phyloP scores from a whole-genome alignment of 176 grass and related monocot species.

The Alopecurus myosuroides region DNA sequence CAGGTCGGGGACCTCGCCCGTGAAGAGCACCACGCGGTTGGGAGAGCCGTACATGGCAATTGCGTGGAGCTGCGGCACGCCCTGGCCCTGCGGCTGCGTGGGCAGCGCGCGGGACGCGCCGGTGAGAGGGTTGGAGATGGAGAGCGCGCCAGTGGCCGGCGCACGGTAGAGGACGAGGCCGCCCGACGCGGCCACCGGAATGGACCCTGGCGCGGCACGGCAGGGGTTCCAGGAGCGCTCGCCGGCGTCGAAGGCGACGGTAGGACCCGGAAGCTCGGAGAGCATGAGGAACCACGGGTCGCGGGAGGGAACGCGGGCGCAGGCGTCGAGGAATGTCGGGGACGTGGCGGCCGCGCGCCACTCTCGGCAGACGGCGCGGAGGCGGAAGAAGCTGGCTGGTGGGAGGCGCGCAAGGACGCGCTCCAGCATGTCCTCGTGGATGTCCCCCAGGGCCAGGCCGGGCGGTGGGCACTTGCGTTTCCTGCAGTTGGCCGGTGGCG shows the following conservation, averaged over 20 bases:
- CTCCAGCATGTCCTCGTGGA: constrained; percentile 85
- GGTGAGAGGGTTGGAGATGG: constrained; percentile 69
- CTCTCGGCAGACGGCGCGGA: constrained; percentile 54
- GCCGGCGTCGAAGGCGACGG: constrained; percentile 41
- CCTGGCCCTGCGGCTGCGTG: not conserved
- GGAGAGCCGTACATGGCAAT: constrained; percentile 57
- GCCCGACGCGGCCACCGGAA: constrained; percentile 74
- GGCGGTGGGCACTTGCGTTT: constrained; percentile 41
- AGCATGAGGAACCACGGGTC: constrained; percentile 22
- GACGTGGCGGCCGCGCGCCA: constrained; percentile 54
- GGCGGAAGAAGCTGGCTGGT: constrained; percentile 60
- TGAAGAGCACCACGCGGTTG: constrained; percentile 58
- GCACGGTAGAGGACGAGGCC: constrained; percentile 76
- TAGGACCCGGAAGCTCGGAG: not conserved
- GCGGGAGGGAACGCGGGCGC: constrained; percentile 36
- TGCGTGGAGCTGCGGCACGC: constrained; percentile 39
- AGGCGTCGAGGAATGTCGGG: constrained; percentile 58
- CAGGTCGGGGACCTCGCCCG: constrained; percentile 50
- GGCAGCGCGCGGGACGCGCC: constrained; percentile 57
- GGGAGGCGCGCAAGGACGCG: constrained; percentile 70
- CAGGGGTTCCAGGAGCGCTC: constrained; percentile 17
- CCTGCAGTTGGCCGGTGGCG: not conserved
- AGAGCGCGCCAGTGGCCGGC: constrained; percentile 30
- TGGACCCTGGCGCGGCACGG: constrained; percentile 11
- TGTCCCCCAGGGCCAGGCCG: constrained; percentile 46